Evolutionary conservation across 2,329 filamentous ascomycete species (phyloP), one percentile per base, ranked within the genome.

Genomic region (Cryphonectria japonica): DNA sequence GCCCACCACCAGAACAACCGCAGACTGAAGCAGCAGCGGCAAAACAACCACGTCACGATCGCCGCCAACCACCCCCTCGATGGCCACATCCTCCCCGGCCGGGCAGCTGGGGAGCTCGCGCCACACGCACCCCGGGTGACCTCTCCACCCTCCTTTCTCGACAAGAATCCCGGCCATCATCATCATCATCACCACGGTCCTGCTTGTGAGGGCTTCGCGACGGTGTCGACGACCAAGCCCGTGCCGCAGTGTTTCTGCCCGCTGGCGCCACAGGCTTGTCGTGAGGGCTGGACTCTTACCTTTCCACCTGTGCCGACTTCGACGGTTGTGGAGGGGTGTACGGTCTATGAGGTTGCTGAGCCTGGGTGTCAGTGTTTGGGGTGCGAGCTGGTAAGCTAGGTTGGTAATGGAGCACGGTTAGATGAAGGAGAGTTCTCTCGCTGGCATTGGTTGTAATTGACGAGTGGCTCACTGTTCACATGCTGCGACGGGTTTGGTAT

Each of bases 141-240:
- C n/a, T 11, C 61, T 32, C 26, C 29, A 29, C 26, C 46, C 7
- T 50, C 46, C 46, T 8, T 50, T 9, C 3, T 11, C 22, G 19
- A n/a, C 22, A n/a, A 26, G 26, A 26, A 26, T 26, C 26, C 26
- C 26, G 26, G 26, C 26, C 26, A 26, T 26, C 26, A 26, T 26
- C 26, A 26, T 26, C 26, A 26, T 26, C 26, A 26, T 26, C 26
- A 26, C 26, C 37, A 46, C 37, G 1, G 29, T 9, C 46, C 46
- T 50, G 46, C 46, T 1, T 64, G 61, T 5, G 26, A n/a, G 39
- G 29, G 19, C n/a, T 32, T 13, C 14, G 46, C 39, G n/a, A 64
- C 61, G 22, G 61, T 64, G 39, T 64, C 61, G 39, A 64, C 61
- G 61, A 19, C 39, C n/a, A 64, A 19, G 34, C 4, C 39, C 39